These are phyloP conservation scores for Tolypocladium cylindrosporum DNA, from an alignment of 2,329 filamentous ascomycete genomes.

Conservation along the genomic window DNA sequence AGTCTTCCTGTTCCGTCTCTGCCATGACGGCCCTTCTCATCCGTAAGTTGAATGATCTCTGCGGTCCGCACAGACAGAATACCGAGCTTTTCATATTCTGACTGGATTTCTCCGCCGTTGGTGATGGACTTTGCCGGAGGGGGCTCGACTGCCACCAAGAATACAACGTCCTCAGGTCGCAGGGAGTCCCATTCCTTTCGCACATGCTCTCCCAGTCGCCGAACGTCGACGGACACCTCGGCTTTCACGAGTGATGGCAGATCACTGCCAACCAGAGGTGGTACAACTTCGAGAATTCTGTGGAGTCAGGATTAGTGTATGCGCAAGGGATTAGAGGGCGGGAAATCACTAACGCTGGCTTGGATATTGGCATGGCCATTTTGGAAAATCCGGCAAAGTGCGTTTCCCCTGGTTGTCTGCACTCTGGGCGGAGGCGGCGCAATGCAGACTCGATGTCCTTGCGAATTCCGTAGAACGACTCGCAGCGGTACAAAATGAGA, in stretches of 20 bases:
- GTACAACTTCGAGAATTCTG: conserved; percentile 72
- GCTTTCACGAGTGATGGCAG: conserved; percentile 77
- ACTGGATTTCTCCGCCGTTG: conserved; percentile 38
- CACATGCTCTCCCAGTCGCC: conserved; percentile 63
- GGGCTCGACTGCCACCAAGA: conserved; percentile 68
- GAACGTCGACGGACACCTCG: conserved; percentile 77
- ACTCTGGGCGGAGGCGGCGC: conserved; percentile 65
- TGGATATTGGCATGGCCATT: conserved; percentile 83
- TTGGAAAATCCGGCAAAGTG: conserved; percentile 77
- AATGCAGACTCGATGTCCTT: conserved; percentile 81
- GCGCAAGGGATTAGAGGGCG: background rate
- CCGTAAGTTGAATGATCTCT: conserved; percentile 74
- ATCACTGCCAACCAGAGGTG: conserved; percentile 71
- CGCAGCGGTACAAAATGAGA: conserved; percentile 77
- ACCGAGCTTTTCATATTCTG: conserved; percentile 51
- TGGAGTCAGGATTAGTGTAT: conserved; percentile 3
- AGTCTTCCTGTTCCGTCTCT: conserved; percentile 50
- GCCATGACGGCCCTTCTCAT: conserved; percentile 70
- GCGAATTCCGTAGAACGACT: conserved; percentile 87
- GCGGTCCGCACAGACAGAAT: conserved; percentile 68
- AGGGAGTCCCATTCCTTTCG: conserved; percentile 85
- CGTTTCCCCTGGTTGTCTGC: conserved; percentile 52
- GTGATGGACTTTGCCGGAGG: conserved; percentile 37
- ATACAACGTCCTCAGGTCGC: conserved; percentile 79
- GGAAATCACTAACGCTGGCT: conserved; percentile 48